Percentiles rank a stretch among this genome's conserved stretches.
These are phyloP conservation scores for Zygosaccharomyces rouxii DNA, from an alignment of 805 yeast genomes.

Conservation along the genomic window DNA sequence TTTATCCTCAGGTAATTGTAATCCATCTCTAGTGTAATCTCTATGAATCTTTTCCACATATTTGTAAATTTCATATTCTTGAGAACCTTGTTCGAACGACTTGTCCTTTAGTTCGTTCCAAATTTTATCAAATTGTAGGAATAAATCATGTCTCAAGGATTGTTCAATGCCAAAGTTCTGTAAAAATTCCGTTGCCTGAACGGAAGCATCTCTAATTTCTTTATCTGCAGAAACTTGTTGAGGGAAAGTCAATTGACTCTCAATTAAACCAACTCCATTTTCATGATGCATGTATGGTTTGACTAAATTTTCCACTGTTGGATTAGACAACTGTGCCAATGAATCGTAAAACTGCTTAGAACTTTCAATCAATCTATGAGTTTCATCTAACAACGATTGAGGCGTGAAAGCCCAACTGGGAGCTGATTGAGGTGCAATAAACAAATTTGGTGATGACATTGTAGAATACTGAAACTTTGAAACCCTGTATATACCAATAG, in stretches of 20 bases:
- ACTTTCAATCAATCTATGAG: constrained; percentile 43
- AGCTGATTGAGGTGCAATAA: constrained; percentile 31
- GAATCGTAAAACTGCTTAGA: constrained; percentile 47
- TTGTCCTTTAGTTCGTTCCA: constrained; percentile 37
- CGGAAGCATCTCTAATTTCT: constrained; percentile 67
- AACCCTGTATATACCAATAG: neutral
- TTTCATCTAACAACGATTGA: constrained; percentile 40
- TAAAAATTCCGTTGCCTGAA: constrained; percentile 54
- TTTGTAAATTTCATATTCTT: constrained; percentile 51
- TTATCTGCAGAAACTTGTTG: constrained; percentile 66
- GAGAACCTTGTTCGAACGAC: constrained; percentile 6
- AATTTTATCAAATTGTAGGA: constrained; percentile 51
- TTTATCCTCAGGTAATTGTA: constrained; percentile 52
- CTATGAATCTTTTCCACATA: constrained; percentile 53
- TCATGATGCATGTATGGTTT: constrained; percentile 49
- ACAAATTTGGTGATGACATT: neutral
- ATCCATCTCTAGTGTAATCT: constrained; percentile 63
- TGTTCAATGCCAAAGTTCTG: constrained; percentile 60
- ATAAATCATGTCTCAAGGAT: constrained; percentile 63
- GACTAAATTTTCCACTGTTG: constrained; percentile 55
- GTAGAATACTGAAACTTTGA: neutral
- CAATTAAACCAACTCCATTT: constrained; percentile 43
- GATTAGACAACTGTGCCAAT: constrained; percentile 46
- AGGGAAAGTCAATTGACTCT: constrained; percentile 57
- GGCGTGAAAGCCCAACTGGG: constrained; percentile 63